Evolutionary conservation across 2,329 filamentous ascomycete genomes (phyloP), one percentile per base, ranked within the genome.

Genomic region (Ophiobolus disseminans): DNA sequence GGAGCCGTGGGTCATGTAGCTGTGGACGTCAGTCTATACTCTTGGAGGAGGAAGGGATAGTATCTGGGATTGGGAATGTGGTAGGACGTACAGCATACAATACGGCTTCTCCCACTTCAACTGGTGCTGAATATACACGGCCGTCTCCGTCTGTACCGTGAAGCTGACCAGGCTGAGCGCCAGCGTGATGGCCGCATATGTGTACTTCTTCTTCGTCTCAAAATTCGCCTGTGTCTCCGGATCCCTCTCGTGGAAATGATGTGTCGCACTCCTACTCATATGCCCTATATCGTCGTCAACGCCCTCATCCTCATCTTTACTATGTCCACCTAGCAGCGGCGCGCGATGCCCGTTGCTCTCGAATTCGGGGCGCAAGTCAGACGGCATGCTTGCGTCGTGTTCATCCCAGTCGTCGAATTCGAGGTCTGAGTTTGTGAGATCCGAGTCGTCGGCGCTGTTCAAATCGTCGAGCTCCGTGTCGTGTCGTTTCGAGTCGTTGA

Each of bases 81-180:
- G 30, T n/a, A 21, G 5, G 20, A 23, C 40, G 23, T 44, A 97
- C 81, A 99, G 85, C 94, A 99, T 99, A 80, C 91, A 96, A 78
- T 97, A 99, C n/a, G 94, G 90, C 78, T 99, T 99, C 76, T 95
- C 85, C 94, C 94, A 99, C 56, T 89, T 86, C 56, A 97, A 76
- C 51, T 94, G 86, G 71, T 93, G 87, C 77, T 97, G 93, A 53
- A 99, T 94, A 76, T 97, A 92, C 8, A 95, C 87, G 9, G 92
- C 93, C 44, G 96, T 91, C 79, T 97, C 93, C 3, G 94, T 97
- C 82, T 99, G 94, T 5, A 96, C 80, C 38, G 91, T 90, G 72
- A 99, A 99, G 68, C 89, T 88, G 50, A 96, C 77, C 66, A 99
- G 80, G 68, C 89, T 94, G 60, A 97, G 70, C 22, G 88, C 75